Conservation (phyloP, 2,329 filamentous ascomycete species). For the Bretziella fagacearum region DNA sequence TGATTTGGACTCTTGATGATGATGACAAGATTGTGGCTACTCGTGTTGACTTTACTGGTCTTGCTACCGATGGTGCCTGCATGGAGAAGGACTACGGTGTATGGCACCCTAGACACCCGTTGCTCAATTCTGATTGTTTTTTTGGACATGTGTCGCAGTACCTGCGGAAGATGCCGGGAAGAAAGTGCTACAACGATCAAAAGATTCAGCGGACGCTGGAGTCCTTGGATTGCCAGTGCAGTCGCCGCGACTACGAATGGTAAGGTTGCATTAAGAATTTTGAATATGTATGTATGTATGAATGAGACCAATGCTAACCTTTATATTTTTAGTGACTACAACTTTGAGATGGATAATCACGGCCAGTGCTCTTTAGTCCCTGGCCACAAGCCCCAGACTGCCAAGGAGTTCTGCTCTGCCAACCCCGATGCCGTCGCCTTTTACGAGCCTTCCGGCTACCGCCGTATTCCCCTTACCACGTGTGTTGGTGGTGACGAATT, state of each 20-base stretch:
- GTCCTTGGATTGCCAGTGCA: constrained; percentile 68
- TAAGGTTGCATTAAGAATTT: constrained; percentile 27
- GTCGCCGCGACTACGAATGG: constrained; percentile 82
- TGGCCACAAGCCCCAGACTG: constrained; percentile 46
- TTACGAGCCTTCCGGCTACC: constrained; percentile 74
- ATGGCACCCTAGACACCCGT: constrained; percentile 76
- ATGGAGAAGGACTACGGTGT: constrained; percentile 58
- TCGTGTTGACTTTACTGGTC: constrained; percentile 75
- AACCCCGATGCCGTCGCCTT: constrained; percentile 59
- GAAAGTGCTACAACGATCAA: constrained; percentile 66
- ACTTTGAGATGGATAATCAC: constrained; percentile 66
- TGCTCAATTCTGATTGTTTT: constrained; percentile 61
- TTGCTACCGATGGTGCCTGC: constrained; percentile 54
- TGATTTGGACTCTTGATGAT: constrained; percentile 60
- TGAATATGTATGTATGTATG: too few species aligned
- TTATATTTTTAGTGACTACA: constrained; percentile 54
- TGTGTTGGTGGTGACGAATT: constrained; percentile 60
- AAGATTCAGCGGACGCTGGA: constrained; percentile 54
- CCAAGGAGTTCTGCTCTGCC: constrained; percentile 33
- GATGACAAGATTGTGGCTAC: constrained; percentile 49
- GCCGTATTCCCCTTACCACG: constrained; percentile 75
- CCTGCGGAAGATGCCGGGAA: constrained; percentile 69
- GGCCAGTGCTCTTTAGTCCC: constrained; percentile 61
- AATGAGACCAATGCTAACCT: too few species aligned
- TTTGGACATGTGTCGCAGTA: constrained; percentile 87